Conservation (phyloP, 805 yeast species). For the Scheffersomyces ergatensis region DNA sequence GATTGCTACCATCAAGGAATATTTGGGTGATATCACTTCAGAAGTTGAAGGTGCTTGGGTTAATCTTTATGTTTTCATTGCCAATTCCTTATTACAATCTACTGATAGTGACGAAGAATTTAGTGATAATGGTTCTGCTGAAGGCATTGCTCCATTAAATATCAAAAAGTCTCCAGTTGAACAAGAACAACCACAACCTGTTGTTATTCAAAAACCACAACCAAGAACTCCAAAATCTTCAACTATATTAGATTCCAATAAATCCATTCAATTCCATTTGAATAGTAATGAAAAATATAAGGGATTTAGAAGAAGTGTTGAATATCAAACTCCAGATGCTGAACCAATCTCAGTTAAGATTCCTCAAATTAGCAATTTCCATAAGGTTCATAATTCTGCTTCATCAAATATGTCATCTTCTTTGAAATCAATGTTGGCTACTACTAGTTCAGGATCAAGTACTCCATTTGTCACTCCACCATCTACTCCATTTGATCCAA, state of each 20-base stretch:
- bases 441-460: not conserved
- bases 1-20: constrained; percentile 34
- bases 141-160: constrained; percentile 26
- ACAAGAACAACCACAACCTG: not conserved
- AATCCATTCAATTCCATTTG: constrained; percentile 22
- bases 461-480: constrained; percentile 1
- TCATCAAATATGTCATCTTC: not conserved
- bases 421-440: constrained; percentile 7
- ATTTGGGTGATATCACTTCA: constrained; percentile 30
- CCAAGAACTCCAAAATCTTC: constrained; percentile 8
- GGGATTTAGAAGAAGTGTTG: constrained; percentile 40
- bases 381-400: constrained; percentile 3
- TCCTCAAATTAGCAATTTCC: constrained; percentile 12
- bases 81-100: constrained; percentile 30
- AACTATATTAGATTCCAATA: constrained; percentile 3
- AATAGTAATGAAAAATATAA: constrained; percentile 33
- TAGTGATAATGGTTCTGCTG: constrained; percentile 13
- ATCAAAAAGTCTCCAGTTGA: constrained; percentile 5
- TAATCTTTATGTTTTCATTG: constrained; percentile 36
- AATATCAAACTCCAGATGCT: constrained; percentile 10
- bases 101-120: constrained; percentile 8
- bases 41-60: constrained; percentile 37
- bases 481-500: constrained; percentile 17
- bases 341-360: constrained; percentile 22
- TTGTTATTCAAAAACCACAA: not conserved